Percentiles rank a stretch among this genome's conserved stretches.
These are phyloP conservation scores for Fabrea salina DNA, from an alignment of 169 alveolate genomes.

Conservation along the genomic window DNA sequence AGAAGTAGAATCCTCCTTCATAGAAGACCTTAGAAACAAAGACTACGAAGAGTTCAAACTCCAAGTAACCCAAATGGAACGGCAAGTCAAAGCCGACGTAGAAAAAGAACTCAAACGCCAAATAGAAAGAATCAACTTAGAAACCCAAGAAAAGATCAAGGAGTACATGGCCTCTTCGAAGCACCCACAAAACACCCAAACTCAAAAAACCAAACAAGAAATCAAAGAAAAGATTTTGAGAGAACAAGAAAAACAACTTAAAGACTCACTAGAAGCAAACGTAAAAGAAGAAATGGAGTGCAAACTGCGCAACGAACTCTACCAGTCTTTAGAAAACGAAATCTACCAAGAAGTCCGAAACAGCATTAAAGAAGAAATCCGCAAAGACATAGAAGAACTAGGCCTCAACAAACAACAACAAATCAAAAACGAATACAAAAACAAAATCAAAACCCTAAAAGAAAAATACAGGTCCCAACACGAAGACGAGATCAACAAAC, in stretches of 20 bases:
- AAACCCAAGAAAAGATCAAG: constrained; percentile 1
- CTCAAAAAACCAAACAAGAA: background rate
- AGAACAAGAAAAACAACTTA: background rate
- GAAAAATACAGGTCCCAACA: background rate
- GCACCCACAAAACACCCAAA: background rate
- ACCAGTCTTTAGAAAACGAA: background rate
- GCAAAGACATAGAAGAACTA: background rate
- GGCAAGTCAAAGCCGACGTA: background rate
- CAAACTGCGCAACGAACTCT: constrained; percentile 1
- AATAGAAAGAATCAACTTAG: background rate
- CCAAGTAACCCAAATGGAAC: background rate
- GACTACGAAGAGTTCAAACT: background rate
- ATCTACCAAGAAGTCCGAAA: background rate
- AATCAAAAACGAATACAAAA: background rate
- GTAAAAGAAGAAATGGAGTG: background rate
- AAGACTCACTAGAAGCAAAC: background rate
- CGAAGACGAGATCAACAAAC: background rate
- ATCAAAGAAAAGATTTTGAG: background rate
- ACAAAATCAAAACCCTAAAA: background rate
- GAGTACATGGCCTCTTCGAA: background rate
- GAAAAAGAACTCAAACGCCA: background rate
- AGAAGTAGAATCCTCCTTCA: background rate
- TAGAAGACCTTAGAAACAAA: constrained; percentile 7
- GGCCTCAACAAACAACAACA: background rate
- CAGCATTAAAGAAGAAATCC: background rate